Percentiles rank a stretch among this genome's conserved stretches.
Evolutionary conservation across 495 filamentous ascomycete genomes (phyloP).

Genomic region (Achaetomiella virescens): DNA sequence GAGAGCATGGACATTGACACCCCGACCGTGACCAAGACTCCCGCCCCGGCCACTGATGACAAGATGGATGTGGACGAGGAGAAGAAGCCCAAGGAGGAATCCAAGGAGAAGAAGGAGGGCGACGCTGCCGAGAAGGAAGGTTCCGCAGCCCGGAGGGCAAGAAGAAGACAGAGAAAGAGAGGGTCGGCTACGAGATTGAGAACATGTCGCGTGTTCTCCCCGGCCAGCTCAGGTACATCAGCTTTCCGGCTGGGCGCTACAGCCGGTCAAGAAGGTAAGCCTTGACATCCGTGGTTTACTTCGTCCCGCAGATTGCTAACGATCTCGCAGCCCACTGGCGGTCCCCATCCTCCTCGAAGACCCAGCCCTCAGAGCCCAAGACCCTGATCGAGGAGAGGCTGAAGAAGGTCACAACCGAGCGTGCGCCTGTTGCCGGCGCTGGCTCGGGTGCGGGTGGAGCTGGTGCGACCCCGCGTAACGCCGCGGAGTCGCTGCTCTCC

Average conservation of each 20-base stretch:
- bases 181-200: slow-evolving; percentile 88
- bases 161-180: slow-evolving; percentile 93
- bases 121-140: slow-evolving; percentile 54
- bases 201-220: slow-evolving; percentile 96
- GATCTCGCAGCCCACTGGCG: slow-evolving; percentile 71
- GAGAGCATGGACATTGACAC: slow-evolving; percentile 90
- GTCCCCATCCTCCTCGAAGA: slow-evolving; percentile 88
- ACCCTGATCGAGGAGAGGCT: slow-evolving; percentile 78
- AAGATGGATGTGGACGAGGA: slow-evolving; percentile 91
- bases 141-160: slow-evolving; percentile 46
- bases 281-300: background rate
- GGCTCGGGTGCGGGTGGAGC: no score
- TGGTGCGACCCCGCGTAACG: slow-evolving; percentile 12
- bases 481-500: slow-evolving; percentile 13
- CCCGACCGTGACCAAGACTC: slow-evolving; percentile 68
- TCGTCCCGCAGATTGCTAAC: slow-evolving; percentile 50
- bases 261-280: slow-evolving; percentile 89
- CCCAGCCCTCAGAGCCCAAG: slow-evolving; percentile 69
- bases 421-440: slow-evolving; percentile 44
- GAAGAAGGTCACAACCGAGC: slow-evolving; percentile 66
- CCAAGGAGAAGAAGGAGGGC: slow-evolving; percentile 53
- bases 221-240: slow-evolving; percentile 90
- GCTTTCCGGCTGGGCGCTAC: slow-evolving; percentile 79
- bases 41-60: slow-evolving; percentile 52
- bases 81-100: slow-evolving; percentile 50